phyloP scores from a whole-genome alignment of 495 filamentous ascomycete genomes.

The Penicillium tannophilum region DNA sequence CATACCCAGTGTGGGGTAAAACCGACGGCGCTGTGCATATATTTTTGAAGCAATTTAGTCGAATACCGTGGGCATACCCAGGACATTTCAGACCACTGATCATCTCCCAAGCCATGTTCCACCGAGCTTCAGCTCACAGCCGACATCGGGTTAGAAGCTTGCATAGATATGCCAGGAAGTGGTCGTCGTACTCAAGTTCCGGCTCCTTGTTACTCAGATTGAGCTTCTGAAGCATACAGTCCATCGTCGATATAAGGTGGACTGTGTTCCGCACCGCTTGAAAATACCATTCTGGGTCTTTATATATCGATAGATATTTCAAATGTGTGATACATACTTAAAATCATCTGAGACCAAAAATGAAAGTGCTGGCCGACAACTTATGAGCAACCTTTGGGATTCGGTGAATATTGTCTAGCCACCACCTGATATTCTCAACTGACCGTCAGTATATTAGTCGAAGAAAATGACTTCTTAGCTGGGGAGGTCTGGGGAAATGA shows the following conservation, averaged over 20 bases:
- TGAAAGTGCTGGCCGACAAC: slow-evolving; percentile 33
- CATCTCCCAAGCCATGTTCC: too few species aligned
- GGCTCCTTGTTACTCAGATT: slow-evolving; percentile 28
- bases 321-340: slow-evolving; percentile 38
- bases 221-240: slow-evolving; percentile 29
- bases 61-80: too few species aligned
- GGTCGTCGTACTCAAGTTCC: slow-evolving; percentile 28
- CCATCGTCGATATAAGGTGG: slow-evolving; percentile 30
- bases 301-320: slow-evolving; percentile 39
- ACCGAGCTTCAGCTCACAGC: background rate
- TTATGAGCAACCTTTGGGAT: slow-evolving; percentile 26
- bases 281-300: slow-evolving; percentile 45
- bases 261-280: slow-evolving; percentile 37
- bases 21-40: too few species aligned
- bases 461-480: slow-evolving; percentile 27
- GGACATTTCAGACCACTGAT: too few species aligned
- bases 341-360: slow-evolving; percentile 42
- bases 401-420: slow-evolving; percentile 35
- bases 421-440: slow-evolving; percentile 36
- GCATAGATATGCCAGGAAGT: slow-evolving; percentile 28
- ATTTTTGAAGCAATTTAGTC: too few species aligned
- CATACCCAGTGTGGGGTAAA: too few species aligned
- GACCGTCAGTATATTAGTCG: slow-evolving; percentile 35
- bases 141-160: slow-evolving; percentile 23
- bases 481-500: slow-evolving; percentile 21